Conservation (phyloP, 129 eudicot species). For the Artemisia tridentata region DNA sequence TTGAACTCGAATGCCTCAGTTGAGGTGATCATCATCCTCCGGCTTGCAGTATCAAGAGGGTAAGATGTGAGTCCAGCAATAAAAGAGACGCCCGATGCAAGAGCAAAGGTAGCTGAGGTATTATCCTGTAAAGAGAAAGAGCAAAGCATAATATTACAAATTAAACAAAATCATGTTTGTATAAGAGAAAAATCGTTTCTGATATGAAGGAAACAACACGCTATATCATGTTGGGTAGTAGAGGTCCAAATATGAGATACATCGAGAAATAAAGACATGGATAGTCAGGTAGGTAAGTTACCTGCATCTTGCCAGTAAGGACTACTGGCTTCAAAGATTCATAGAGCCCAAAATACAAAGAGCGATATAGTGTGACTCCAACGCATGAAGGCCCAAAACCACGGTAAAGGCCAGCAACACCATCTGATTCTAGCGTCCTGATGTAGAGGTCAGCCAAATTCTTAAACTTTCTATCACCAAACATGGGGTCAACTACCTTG, state of each 20-base stretch:
- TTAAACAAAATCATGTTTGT: no score
- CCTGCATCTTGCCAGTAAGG: slow-evolving; percentile 64
- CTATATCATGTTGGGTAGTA: no score
- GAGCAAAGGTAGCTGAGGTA: slow-evolving; percentile 67
- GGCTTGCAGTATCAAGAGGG: slow-evolving; percentile 84
- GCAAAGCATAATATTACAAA: no score
- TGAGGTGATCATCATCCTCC: slow-evolving; percentile 96
- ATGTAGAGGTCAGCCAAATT: slow-evolving; percentile 74
- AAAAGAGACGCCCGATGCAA: slow-evolving; percentile 88
- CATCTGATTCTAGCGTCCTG: slow-evolving; percentile 76
- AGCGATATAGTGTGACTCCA: slow-evolving; percentile 87
- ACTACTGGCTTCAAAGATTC: slow-evolving; percentile 85
- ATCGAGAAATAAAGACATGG: no score
- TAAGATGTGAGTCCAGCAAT: slow-evolving; percentile 86
- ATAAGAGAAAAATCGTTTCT: no score
- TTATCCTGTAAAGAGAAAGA: slow-evolving; percentile 34
- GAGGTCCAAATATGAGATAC: no score
- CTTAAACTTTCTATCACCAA: slow-evolving; percentile 53
- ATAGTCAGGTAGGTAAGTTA: no score
- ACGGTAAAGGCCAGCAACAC: slow-evolving; percentile 73
- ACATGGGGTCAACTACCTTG: not conserved
- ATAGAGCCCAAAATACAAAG: slow-evolving; percentile 87
- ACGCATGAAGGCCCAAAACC: slow-evolving; percentile 86
- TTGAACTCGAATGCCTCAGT: slow-evolving; percentile 70
- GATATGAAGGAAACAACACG: no score